Evolutionary conservation across 176 grass and related monocot species (phyloP), one percentile per base, ranked within the genome.

Genomic region (Eleusine coracana): DNA sequence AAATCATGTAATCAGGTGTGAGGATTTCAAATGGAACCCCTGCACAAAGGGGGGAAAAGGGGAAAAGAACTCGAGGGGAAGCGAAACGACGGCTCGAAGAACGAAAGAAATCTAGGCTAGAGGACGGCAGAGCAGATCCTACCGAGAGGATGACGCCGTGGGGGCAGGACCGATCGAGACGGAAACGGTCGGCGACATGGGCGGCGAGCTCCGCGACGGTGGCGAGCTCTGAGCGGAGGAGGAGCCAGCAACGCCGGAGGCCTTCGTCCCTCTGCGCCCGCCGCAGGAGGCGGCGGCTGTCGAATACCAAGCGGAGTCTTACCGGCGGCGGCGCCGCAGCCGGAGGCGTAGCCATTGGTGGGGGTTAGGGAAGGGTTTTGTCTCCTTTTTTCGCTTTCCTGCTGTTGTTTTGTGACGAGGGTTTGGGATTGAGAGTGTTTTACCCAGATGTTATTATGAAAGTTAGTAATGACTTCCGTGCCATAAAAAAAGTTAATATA

Each of bases 211-310:
- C 90, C 51, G 86, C 84, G 51, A 97, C 66, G 45, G 83, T 97
- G 49, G 74, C 28, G 52, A 94, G 70, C 31, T 94, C 92, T 18
- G 88, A 78, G 31, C 74, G 86, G 15, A 97, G 86, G 70, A 87
- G 84, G 31, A 97, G 74, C 92, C 95, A 97, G 86, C 92, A 92
- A 40, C 92, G 88, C 16, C 74, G 76, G n/a, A 97, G 83, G 49
- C 89, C 91, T 1, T 84, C 84, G 49, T 82, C 58, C 48, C 86
- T 68, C 44, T 92, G 90, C 31, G 76, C 58, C 79, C 75, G 70
- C 27, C 88, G 89, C 56, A 97, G 95, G 60, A 94, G 76, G 51
- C 77, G 28, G 51, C 42, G n/a, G 44, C 83, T 86, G 3, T 87
- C 83, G 78, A 97, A 94, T 14, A 89, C 59, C 25, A 97, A 76